A percentile compares a stretch with the other conserved stretches of the same genome.
Conservation (phyloP, 2,329 filamentous ascomycete species). For the Arachnomyces sp. region DNA sequence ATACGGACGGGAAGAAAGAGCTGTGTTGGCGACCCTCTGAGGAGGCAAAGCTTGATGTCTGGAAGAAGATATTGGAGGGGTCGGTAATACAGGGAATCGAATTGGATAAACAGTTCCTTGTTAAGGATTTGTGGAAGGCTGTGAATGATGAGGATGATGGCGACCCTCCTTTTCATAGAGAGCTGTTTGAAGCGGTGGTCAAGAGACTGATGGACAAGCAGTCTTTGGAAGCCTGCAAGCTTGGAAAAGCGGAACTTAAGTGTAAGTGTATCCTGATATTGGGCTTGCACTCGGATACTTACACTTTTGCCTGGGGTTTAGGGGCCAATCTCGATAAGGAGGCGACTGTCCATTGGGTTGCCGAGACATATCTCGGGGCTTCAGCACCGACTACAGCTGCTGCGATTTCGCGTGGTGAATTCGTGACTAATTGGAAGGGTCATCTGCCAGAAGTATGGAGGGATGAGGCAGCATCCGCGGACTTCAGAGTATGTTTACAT, state of each 20-base stretch:
- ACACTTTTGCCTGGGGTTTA: constrained; percentile 13
- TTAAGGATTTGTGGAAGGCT: constrained; percentile 32
- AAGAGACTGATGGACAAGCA: constrained; percentile 25
- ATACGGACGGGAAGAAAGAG: constrained; percentile 15
- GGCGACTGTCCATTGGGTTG: constrained; percentile 29
- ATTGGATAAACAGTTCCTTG: constrained; percentile 34
- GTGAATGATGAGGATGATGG: constrained; percentile 27
- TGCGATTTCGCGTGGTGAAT: constrained; percentile 26
- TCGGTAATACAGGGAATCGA: constrained; percentile 33
- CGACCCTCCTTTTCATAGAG: constrained; percentile 24
- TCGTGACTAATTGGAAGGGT: constrained; percentile 34
- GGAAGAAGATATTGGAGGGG: constrained; percentile 37
- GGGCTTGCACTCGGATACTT: background rate
- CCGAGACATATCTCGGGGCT: constrained; percentile 32
- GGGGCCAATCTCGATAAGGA: constrained; percentile 33
- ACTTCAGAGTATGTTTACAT: constrained; percentile 22
- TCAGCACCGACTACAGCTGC: constrained; percentile 23
- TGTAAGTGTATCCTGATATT: constrained; percentile 23
- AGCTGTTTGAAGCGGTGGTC: constrained; percentile 31
- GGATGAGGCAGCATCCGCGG: constrained; percentile 24
- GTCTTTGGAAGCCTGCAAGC: constrained; percentile 10
- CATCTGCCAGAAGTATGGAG: constrained; percentile 37
- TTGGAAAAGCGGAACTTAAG: constrained; percentile 22
- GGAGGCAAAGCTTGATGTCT: constrained; percentile 40
- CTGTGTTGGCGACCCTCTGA: constrained; percentile 41